Evolutionary conservation across 768 basidiomycete species (phyloP).

Genomic region (Aureoboletus auriporus): DNA sequence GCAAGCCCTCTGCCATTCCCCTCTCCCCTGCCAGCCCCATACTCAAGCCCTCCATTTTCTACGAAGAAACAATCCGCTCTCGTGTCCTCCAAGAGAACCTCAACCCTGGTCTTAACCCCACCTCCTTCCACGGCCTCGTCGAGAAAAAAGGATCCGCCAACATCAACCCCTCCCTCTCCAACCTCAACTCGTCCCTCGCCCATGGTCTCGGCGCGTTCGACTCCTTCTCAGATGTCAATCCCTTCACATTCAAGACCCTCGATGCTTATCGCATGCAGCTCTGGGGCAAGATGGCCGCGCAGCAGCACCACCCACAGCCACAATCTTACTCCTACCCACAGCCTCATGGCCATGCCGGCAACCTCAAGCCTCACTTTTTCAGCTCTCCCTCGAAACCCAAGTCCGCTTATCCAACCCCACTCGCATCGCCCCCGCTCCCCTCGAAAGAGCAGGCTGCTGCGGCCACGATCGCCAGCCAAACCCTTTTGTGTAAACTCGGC

Average conservation of each 20-base stretch:
- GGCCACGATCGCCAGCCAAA: slow-evolving; percentile 77
- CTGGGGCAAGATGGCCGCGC: slow-evolving; percentile 86
- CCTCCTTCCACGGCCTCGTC: slow-evolving; percentile 17
- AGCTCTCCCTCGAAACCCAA: slow-evolving; percentile 8
- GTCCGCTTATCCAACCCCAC: slow-evolving; percentile 39
- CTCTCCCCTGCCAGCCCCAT: slow-evolving; percentile 25
- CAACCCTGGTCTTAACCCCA: slow-evolving; percentile 25
- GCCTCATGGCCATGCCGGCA: slow-evolving; percentile 37
- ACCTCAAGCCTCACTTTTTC: slow-evolving; percentile 38
- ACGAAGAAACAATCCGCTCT: slow-evolving; percentile 24
- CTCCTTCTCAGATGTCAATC: slow-evolving; percentile 72
- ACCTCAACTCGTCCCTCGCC: slow-evolving; percentile 20
- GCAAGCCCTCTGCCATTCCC: slow-evolving; percentile 16
- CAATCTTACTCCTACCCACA: slow-evolving; percentile 29
- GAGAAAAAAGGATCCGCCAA: slow-evolving; percentile 31
- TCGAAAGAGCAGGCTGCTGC: slow-evolving; percentile 30
- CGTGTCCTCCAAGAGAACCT: slow-evolving; percentile 22
- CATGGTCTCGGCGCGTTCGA: slow-evolving; percentile 54
- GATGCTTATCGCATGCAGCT: slow-evolving; percentile 90
- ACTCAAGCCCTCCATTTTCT: slow-evolving; percentile 29
- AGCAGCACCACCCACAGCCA: slow-evolving; percentile 45
- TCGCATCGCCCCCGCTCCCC: slow-evolving; percentile 35
- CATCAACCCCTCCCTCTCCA: slow-evolving; percentile 26
- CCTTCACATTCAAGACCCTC: slow-evolving; percentile 83
- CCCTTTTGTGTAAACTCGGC: slow-evolving; percentile 65